Evolutionary conservation across 2,329 filamentous ascomycete species (phyloP).

Genomic region (Diaporthe sp.): DNA sequence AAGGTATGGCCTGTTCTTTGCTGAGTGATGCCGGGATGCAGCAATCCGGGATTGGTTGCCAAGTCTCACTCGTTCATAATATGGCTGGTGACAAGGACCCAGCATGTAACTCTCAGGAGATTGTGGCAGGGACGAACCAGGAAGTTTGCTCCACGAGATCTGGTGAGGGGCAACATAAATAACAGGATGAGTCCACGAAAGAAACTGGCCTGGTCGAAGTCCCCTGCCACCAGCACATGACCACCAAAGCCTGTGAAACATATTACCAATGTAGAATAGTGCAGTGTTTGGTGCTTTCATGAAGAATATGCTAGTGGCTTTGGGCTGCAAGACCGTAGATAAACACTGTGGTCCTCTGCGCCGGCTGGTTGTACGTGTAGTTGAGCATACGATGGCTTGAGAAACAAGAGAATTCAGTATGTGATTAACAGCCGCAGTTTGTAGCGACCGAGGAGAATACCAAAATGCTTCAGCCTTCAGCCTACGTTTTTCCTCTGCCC

Average conservation of each 20-base stretch:
- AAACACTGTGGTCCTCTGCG: too few relatives aligned
- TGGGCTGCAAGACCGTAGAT: too few relatives aligned
- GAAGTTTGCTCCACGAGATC: too few relatives aligned
- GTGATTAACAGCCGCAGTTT: not conserved
- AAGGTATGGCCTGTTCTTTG: not conserved
- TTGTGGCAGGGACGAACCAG: not conserved
- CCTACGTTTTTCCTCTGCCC: not conserved
- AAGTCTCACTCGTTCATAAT: not conserved
- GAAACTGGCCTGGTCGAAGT: too few relatives aligned
- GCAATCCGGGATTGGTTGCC: not conserved
- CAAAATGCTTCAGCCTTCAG: not conserved
- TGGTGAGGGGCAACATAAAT: too few relatives aligned
- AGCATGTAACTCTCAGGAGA: not conserved
- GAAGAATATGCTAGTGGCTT: too few relatives aligned
- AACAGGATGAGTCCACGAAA: not conserved
- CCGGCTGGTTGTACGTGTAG: too few relatives aligned
- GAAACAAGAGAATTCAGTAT: not conserved
- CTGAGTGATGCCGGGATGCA: not conserved
- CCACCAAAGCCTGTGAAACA: too few relatives aligned
- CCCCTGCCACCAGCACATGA: too few relatives aligned
- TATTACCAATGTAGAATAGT: too few relatives aligned
- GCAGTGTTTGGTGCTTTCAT: too few relatives aligned
- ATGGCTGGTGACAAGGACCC: not conserved
- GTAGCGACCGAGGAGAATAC: not conserved
- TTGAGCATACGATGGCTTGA: too few relatives aligned